phyloP scores from a whole-genome alignment of 768 basidiomycete species.

The Psilocybe cyanescens region DNA sequence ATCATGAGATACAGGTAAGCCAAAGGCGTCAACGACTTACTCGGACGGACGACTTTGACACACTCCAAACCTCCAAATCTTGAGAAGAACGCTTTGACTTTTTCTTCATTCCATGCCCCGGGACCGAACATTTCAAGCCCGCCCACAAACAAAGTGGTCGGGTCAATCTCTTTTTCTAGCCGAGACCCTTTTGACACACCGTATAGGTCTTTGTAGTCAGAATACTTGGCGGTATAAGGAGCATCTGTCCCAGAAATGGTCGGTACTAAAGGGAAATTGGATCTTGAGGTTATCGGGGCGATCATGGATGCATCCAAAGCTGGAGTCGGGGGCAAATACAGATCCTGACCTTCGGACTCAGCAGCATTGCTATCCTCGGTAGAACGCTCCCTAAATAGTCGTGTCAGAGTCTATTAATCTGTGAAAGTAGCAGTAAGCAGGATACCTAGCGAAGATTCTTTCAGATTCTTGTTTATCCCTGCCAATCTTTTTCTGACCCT shows the following conservation, averaged over 20 bases:
- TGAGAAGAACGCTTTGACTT: constrained; percentile 59
- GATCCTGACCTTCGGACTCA: constrained; percentile 34
- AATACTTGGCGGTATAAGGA: constrained; percentile 21
- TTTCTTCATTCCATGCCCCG: constrained; percentile 71
- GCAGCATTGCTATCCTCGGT: not conserved
- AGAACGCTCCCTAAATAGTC: not conserved
- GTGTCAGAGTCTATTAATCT: not conserved
- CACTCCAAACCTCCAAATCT: constrained; percentile 67
- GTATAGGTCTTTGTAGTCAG: constrained; percentile 25
- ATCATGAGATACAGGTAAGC: not conserved
- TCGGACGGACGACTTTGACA: constrained; percentile 67
- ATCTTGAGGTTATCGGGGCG: constrained; percentile 53
- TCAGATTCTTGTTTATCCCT: not conserved
- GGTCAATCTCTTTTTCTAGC: constrained; percentile 56
- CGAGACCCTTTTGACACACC: constrained; percentile 21
- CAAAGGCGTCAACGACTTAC: constrained; percentile 39
- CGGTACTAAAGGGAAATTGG: constrained; percentile 54
- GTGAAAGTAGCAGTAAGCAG: not conserved
- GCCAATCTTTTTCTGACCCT: not conserved
- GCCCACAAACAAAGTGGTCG: constrained; percentile 76
- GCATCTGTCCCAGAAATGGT: constrained; percentile 38
- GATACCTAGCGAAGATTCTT: not conserved
- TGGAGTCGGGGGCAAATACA: constrained; percentile 46
- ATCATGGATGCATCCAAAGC: constrained; percentile 50
- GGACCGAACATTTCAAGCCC: constrained; percentile 70